Evolutionary conservation across 345 rosid species (phyloP).

Genomic region (Firmiana major): DNA sequence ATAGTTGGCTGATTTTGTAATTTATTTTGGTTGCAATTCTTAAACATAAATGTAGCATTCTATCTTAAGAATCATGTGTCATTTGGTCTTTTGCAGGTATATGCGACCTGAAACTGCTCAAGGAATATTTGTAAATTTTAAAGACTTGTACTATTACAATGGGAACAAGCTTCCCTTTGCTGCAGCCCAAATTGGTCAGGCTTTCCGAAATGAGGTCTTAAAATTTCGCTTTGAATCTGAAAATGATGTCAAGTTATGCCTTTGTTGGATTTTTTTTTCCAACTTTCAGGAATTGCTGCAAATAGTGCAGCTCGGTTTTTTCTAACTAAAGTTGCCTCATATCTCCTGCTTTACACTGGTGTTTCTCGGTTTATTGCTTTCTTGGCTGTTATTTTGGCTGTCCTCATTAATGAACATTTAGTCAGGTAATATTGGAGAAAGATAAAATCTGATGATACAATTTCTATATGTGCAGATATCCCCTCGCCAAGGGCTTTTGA

Average conservation of each 20-base stretch:
- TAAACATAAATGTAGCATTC: background rate
- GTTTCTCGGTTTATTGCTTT: background rate
- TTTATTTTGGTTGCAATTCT: background rate
- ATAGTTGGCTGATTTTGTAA: background rate
- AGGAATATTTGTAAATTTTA: no score
- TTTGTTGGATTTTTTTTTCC: background rate
- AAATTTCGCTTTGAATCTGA: conserved; percentile 2
- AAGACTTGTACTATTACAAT: no score
- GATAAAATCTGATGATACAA: background rate
- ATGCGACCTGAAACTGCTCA: no score
- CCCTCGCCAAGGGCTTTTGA: no score
- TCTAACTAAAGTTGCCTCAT: no score
- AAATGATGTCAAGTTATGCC: background rate
- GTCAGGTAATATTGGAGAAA: background rate
- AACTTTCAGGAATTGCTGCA: background rate
- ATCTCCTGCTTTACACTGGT: background rate
- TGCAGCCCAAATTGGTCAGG: no score
- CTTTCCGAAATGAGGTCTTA: no score
- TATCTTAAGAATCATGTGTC: background rate
- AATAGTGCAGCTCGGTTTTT: background rate
- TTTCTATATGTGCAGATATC: no score
- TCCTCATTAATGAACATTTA: background rate
- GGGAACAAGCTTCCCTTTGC: no score
- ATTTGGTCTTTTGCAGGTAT: no score
- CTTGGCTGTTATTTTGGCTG: background rate